Conservation (phyloP, 768 basidiomycete species). For the Lactarius sp. region DNA sequence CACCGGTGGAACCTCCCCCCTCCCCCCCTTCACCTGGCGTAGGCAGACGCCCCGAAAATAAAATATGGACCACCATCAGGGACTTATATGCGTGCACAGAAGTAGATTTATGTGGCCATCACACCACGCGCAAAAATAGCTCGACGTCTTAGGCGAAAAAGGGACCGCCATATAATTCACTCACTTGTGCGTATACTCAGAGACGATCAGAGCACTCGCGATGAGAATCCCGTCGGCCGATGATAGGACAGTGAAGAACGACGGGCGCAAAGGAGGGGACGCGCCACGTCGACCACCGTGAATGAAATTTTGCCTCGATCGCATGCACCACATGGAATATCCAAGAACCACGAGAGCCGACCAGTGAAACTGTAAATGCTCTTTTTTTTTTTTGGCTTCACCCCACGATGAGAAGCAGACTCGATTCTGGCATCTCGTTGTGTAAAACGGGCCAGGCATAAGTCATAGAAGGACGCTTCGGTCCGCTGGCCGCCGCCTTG, state of each 20-base stretch:
- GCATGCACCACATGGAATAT: not conserved
- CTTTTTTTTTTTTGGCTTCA: too few species aligned
- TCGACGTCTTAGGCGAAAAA: not conserved
- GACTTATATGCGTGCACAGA: not conserved
- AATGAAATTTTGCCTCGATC: not conserved
- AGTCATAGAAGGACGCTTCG: not conserved
- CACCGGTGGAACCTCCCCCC: not conserved
- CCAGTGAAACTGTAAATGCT: too few species aligned
- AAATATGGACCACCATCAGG: not conserved
- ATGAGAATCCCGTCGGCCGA: not conserved
- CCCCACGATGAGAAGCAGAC: too few species aligned
- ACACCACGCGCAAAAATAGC: not conserved
- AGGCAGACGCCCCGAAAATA: not conserved
- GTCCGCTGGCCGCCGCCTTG: slow-evolving; percentile 5
- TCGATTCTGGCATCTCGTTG: not conserved
- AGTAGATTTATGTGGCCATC: not conserved
- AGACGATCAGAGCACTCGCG: not conserved
- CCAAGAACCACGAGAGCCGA: too few species aligned
- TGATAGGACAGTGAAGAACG: slow-evolving; percentile 7
- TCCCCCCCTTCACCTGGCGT: not conserved
- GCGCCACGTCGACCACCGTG: not conserved
- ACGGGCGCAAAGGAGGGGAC: not conserved
- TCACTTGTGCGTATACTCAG: not conserved
- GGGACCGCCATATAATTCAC: not conserved
- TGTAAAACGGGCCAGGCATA: too few species aligned